These are phyloP conservation scores for Solanum neorickii DNA, from an alignment of 257 asterid species.

Conservation along the genomic window DNA sequence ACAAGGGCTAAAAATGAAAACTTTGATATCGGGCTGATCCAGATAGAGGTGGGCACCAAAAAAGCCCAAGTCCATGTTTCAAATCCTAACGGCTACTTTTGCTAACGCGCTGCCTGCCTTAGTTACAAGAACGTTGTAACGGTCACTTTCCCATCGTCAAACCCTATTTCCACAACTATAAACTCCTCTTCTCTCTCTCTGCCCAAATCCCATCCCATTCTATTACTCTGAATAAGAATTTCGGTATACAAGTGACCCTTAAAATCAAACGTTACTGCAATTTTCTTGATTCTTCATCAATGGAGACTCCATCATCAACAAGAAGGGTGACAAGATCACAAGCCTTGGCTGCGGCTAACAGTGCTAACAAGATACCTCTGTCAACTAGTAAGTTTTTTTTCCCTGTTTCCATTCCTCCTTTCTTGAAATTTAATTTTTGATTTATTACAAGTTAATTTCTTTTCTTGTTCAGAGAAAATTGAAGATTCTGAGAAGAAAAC, in stretches of 20 bases:
- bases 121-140: conserved; percentile 32
- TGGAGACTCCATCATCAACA: conserved; percentile 82
- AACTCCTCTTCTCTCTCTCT: conserved; percentile 7
- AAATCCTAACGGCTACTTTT: conserved; percentile 77
- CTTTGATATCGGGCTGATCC: background rate
- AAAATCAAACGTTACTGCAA: background rate
- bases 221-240: background rate
- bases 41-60: background rate
- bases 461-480: conserved; percentile 32
- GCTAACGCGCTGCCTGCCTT: conserved; percentile 8
- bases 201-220: background rate
- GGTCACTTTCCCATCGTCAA: conserved; percentile 35
- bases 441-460: background rate
- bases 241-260: background rate
- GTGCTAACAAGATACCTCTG: conserved; percentile 2
- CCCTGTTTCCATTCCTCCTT: background rate
- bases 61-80: conserved; percentile 6
- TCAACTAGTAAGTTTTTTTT: conserved; percentile 15
- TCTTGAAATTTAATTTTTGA: background rate
- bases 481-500: conserved; percentile 37
- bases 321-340: conserved; percentile 79
- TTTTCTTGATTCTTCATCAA: conserved; percentile 12
- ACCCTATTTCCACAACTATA: conserved; percentile 20
- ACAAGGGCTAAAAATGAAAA: background rate
- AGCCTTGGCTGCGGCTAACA: conserved; percentile 29